These are phyloP conservation scores for Lithospermum erythrorhizon DNA, from an alignment of 257 asterid genomes.

Conservation along the genomic window DNA sequence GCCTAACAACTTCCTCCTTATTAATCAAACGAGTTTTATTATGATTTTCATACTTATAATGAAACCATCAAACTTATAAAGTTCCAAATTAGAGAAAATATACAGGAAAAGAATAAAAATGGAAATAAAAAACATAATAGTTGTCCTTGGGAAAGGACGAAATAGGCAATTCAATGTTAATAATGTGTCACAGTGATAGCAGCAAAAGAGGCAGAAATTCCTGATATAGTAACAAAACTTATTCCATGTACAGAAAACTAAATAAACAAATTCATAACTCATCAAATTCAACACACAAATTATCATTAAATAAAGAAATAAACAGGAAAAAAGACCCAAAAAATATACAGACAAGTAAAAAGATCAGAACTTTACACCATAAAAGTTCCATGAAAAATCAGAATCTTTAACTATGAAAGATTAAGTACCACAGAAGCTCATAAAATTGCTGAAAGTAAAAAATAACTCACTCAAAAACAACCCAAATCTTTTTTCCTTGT, in stretches of 20 bases:
- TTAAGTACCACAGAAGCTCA: constrained; percentile 5
- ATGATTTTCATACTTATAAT: too few relatives aligned
- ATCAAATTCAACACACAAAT: not conserved
- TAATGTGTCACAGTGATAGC: constrained; percentile 20
- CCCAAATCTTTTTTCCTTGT: constrained; percentile 1
- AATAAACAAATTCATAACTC: not conserved
- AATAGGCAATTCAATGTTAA: constrained; percentile 37
- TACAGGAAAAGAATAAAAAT: constrained; percentile 11
- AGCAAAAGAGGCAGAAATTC: constrained; percentile 11
- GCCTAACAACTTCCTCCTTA: too few relatives aligned
- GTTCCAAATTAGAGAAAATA: constrained; percentile 11
- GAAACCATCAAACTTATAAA: not conserved
- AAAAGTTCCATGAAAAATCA: not conserved
- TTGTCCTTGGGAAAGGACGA: constrained; percentile 20
- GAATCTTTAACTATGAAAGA: constrained; percentile 33
- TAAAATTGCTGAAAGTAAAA: not conserved
- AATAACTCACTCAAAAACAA: not conserved
- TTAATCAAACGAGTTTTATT: too few relatives aligned
- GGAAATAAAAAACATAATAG: not conserved
- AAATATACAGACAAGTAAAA: constrained; percentile 6
- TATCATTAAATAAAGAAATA: not conserved
- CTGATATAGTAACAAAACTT: constrained; percentile 1
- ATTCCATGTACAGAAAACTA: not conserved
- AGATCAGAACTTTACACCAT: constrained; percentile 5
- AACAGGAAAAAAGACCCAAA: too few relatives aligned